Conservation (phyloP, 192 early-diverging fungal species). For the Coemansia sp. region DNA sequence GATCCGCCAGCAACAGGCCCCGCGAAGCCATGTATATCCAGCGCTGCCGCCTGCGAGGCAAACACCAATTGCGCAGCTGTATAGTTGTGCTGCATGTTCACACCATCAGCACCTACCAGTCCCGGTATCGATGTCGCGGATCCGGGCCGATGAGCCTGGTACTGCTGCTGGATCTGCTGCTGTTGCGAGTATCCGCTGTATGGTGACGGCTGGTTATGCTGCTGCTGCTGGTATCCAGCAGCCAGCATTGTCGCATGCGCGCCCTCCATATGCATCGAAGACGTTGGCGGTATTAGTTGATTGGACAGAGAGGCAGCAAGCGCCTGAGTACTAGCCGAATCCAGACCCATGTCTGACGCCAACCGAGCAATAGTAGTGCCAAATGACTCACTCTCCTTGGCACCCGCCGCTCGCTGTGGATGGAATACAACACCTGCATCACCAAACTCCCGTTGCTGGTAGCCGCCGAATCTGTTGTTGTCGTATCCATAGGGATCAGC, state of each 20-base stretch:
- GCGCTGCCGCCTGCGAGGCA: constrained; percentile 13
- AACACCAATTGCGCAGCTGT: constrained; percentile 21
- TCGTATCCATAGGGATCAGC: background rate
- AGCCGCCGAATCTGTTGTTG: background rate
- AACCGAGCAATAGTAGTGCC: constrained; percentile 26
- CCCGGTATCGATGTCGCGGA: background rate
- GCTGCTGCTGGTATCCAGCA: background rate
- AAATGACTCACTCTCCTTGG: constrained; percentile 9
- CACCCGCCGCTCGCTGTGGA: background rate
- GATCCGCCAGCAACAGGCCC: constrained; percentile 3
- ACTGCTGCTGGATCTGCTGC: constrained; percentile 17
- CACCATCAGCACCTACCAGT: background rate
- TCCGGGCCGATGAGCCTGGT: constrained; percentile 1
- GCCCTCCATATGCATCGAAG: constrained; percentile 7
- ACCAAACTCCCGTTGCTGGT: background rate
- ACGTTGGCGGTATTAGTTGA: constrained; percentile 1
- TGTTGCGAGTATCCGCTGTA: constrained; percentile 3
- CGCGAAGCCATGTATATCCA: background rate
- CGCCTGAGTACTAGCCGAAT: constrained; percentile 28
- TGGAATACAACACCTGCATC: background rate
- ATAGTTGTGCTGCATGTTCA: constrained; percentile 17
- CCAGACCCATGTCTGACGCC: constrained; percentile 41
- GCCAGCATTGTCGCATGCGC: background rate
- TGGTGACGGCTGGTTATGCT: background rate
- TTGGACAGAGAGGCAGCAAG: constrained; percentile 32